Percentiles rank a stretch among this genome's conserved stretches.
phyloP scores from a whole-genome alignment of 2,329 filamentous ascomycete species.

The Claviceps purpurea region DNA sequence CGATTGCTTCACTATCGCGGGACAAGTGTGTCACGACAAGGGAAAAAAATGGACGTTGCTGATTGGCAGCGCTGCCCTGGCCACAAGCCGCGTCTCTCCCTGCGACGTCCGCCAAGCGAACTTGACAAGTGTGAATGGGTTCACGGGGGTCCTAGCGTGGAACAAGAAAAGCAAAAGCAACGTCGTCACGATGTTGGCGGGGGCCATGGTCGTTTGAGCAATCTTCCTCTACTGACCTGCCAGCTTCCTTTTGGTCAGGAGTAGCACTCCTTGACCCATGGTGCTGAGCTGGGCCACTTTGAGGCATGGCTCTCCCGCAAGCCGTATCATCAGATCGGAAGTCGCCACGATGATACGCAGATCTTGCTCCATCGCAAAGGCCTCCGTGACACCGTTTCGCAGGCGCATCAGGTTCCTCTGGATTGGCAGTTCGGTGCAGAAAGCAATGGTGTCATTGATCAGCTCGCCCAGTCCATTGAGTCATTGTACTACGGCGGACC shows the following conservation, averaged over 20 bases:
- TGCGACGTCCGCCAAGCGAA: slow-evolving; percentile 22
- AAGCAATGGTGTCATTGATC: neutral
- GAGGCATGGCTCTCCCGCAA: neutral
- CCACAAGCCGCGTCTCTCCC: slow-evolving; percentile 20
- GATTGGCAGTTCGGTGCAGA: neutral
- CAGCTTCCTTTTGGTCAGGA: neutral
- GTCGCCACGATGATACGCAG: neutral
- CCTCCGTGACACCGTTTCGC: neutral
- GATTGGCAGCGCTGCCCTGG: slow-evolving; percentile 9
- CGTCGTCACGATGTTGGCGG: neutral
- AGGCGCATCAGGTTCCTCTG: neutral
- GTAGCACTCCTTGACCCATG: slow-evolving; percentile 1
- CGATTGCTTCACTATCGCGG: slow-evolving; percentile 13
- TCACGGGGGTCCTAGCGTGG: slow-evolving; percentile 12
- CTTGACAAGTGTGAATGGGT: slow-evolving; percentile 19
- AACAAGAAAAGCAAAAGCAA: slow-evolving; percentile 13
- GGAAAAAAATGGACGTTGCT: slow-evolving; percentile 2
- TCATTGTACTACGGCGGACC: slow-evolving; percentile 34
- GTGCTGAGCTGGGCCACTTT: neutral
- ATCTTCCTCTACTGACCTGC: neutral
- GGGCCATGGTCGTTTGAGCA: neutral
- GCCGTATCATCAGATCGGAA: neutral
- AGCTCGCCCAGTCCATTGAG: neutral
- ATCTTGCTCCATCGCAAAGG: neutral
- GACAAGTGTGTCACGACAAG: slow-evolving; percentile 8